Evolutionary conservation across 2,329 filamentous ascomycete genomes (phyloP).

Genomic region (Waltergamsia citrina): DNA sequence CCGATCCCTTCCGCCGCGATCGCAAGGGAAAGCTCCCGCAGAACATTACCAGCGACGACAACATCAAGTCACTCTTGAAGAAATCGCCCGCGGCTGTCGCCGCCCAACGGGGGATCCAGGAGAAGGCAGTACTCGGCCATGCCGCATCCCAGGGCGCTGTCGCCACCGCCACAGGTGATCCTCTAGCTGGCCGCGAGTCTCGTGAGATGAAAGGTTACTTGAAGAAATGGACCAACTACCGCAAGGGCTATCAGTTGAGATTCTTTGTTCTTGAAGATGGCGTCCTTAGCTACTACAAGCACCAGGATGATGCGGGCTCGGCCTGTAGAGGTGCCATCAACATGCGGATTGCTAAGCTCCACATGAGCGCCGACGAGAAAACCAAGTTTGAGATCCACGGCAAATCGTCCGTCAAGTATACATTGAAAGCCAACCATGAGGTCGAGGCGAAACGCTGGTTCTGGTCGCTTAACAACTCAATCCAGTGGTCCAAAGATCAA

Average conservation of each 20-base stretch:
- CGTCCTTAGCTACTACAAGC: slow-evolving; percentile 97
- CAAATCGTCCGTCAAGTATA: slow-evolving; percentile 98
- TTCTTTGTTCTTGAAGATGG: slow-evolving; percentile 99
- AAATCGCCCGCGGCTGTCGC: slow-evolving; percentile 89
- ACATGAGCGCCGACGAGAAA: slow-evolving; percentile 97
- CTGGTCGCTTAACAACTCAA: slow-evolving; percentile 97
- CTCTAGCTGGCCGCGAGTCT: slow-evolving; percentile 70
- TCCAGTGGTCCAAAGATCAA: slow-evolving; percentile 97
- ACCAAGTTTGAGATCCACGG: slow-evolving; percentile 96
- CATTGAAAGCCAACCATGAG: slow-evolving; percentile 93
- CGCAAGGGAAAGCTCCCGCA: slow-evolving; percentile 93
- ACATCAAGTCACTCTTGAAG: slow-evolving; percentile 80
- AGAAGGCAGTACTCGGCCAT: slow-evolving; percentile 88
- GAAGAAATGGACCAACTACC: slow-evolving; percentile 99
- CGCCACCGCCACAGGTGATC: slow-evolving; percentile 44
- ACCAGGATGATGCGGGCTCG: slow-evolving; percentile 93
- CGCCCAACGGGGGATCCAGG: slow-evolving; percentile 90
- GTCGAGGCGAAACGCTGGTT: slow-evolving; percentile 99
- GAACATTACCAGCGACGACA: slow-evolving; percentile 92
- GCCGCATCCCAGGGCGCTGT: slow-evolving; percentile 46
- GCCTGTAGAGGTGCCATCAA: slow-evolving; percentile 97
- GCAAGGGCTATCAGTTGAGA: slow-evolving; percentile 87
- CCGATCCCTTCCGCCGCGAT: slow-evolving; percentile 90
- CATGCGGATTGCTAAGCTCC: slow-evolving; percentile 89
- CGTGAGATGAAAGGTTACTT: slow-evolving; percentile 97